A percentile compares a stretch with the other conserved stretches of the same genome.
These are phyloP conservation scores for Zelopaecilomyces penicillatus DNA, from an alignment of 2,329 filamentous ascomycete genomes.

Conservation along the genomic window DNA sequence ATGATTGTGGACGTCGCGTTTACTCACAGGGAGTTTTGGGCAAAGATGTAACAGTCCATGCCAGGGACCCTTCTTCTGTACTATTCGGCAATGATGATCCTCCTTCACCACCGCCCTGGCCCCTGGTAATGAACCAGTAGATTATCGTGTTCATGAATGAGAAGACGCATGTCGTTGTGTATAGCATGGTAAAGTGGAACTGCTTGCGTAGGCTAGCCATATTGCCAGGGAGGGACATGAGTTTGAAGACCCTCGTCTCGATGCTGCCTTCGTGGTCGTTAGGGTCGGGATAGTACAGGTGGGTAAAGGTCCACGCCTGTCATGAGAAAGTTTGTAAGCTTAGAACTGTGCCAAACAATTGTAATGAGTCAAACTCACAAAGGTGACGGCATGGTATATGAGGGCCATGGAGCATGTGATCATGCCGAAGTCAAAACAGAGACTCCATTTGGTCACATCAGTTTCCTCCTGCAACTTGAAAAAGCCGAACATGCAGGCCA, in stretches of 20 bases:
- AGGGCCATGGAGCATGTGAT: constrained; percentile 35
- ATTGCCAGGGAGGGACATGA: constrained; percentile 38
- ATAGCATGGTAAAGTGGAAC: constrained; percentile 43
- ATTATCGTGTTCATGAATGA: constrained; percentile 41
- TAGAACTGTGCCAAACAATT: neutral
- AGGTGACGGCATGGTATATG: constrained; percentile 37
- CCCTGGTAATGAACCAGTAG: constrained; percentile 37
- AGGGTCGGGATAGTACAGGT: constrained; percentile 38
- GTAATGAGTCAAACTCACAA: constrained; percentile 30
- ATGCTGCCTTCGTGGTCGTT: constrained; percentile 27
- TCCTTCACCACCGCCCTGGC: constrained; percentile 18
- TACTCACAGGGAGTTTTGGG: constrained; percentile 5
- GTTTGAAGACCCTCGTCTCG: constrained; percentile 28
- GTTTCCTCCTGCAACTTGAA: constrained; percentile 37
- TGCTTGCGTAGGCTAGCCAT: constrained; percentile 32
- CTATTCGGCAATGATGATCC: neutral
- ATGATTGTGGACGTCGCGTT: neutral
- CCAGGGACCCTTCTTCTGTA: neutral
- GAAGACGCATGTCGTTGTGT: constrained; percentile 37
- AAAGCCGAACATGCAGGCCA: constrained; percentile 33
- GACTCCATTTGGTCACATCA: constrained; percentile 30
- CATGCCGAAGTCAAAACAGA: constrained; percentile 42
- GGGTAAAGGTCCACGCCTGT: constrained; percentile 44
- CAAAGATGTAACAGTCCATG: neutral
- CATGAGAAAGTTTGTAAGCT: neutral